Base-by-base conservation (phyloP, 306 rosid species). In the Fragaria nilgerrensis region DNA sequence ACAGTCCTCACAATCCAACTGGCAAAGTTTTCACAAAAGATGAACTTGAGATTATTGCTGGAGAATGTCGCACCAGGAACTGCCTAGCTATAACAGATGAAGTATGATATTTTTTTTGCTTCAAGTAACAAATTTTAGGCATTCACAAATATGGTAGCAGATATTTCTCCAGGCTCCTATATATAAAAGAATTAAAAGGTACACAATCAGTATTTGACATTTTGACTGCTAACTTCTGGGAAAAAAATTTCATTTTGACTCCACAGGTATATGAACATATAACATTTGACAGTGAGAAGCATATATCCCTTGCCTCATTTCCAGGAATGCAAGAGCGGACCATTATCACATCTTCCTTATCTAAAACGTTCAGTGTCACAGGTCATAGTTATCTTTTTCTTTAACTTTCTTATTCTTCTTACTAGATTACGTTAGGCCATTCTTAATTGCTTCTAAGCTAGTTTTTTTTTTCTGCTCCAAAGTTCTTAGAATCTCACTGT, bases 1-100 rank as follows among this genome's bases (percentile, higher is more conserved):
- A 67, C 89, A 91, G 98, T 73, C 98, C 98, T 81, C 97, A 94
- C 83, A 94, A 92, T 81, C 97, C 98, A 43, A 94, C 98, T 2
- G 97, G 98, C 53, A 94, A 91, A 84, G 97, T 94, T 73, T 94
- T 94, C 91, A 81, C 88, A 23, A 79, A 74, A 81, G 89, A 79
- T n/a, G 97, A 92, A 86, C 94, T 94, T 45, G 96, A 89, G 83
- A 61, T 77, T 74, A 90, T 94, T 78, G 97, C 94, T 32, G 84
- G 77, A 85, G 90, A 84, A 70, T 91, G 98, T 79, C 50, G 89
- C 78, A 61, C 72, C 73, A 77, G 80, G 53, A 74, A 90, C 76
- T 87, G 84, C 84, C 68, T 94, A 66, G 97, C 92, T 37, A 87
- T 94, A 81, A 94, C 96, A 82, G 98, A 94, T 84, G 98, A 94